Evolutionary conservation across 345 rosid species (phyloP).

Genomic region (Cardamine resedifolia): DNA sequence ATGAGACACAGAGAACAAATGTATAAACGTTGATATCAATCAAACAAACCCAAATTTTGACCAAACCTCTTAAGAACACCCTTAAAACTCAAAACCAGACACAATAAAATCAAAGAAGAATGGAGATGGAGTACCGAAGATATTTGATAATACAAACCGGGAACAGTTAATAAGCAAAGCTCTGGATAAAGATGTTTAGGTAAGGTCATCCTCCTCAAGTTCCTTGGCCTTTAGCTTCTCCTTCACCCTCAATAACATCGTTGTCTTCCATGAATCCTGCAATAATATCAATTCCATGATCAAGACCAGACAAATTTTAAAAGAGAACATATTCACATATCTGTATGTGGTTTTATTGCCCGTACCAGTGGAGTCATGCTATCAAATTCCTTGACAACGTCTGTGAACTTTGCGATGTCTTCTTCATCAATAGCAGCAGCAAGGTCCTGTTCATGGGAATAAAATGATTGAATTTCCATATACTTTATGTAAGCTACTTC

Average conservation of each 20-base stretch:
- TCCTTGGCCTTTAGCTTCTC: constrained; percentile 96
- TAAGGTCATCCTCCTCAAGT: constrained; percentile 95
- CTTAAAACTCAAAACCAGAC: constrained; percentile 29
- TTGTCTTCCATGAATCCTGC: constrained; percentile 97
- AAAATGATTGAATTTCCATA: background rate
- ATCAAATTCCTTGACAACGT: constrained; percentile 90
- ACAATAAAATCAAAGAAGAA: constrained; percentile 25
- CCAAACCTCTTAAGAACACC: constrained; percentile 29
- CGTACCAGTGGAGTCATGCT: constrained; percentile 98
- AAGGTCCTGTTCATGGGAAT: constrained; percentile 53
- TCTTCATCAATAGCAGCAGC: constrained; percentile 92
- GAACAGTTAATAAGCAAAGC: constrained; percentile 6
- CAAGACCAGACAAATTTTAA: background rate
- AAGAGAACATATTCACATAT: background rate
- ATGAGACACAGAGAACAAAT: constrained; percentile 15
- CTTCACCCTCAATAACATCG: constrained; percentile 90
- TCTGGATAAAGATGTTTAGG: constrained; percentile 44
- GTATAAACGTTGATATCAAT: constrained; percentile 18
- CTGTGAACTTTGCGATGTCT: constrained; percentile 86
- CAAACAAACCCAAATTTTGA: constrained; percentile 20
- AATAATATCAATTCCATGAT: constrained; percentile 8
- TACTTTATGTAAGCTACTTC: constrained; percentile 3
- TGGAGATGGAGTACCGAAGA: constrained; percentile 28
- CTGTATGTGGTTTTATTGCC: background rate
- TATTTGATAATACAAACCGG: constrained; percentile 13